A percentile compares a stretch with the other conserved stretches of the same genome.
These are phyloP conservation scores for Dovyalis caffra DNA, from an alignment of 345 rosid genomes.

Conservation along the genomic window DNA sequence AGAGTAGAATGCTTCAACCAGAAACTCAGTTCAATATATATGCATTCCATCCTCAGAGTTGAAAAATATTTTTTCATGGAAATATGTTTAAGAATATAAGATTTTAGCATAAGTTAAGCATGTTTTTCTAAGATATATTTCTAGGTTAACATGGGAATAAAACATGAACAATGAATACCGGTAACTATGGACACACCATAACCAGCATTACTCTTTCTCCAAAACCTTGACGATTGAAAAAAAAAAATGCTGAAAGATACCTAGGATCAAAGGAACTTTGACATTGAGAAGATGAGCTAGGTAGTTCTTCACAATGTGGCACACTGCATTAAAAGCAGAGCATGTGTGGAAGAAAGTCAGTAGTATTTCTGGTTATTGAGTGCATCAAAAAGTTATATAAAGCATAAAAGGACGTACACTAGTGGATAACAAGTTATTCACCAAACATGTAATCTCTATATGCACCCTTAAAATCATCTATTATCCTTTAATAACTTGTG, in stretches of 20 bases:
- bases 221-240: not conserved
- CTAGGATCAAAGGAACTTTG: conserved; percentile 85
- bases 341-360: conserved; percentile 4
- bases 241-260: conserved; percentile 34
- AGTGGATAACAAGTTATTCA: not conserved
- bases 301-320: conserved; percentile 91
- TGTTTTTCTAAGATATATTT: not conserved
- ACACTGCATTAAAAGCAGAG: conserved; percentile 45
- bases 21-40: not conserved
- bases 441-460: not conserved
- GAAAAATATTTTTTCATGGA: not conserved
- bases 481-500: not conserved
- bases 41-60: not conserved
- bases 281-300: conserved; percentile 61
- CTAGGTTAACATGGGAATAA: not conserved
- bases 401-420: not conserved
- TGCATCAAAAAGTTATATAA: not conserved
- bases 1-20: not conserved
- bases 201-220: not conserved
- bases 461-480: not conserved
- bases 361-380: not conserved
- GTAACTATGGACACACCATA: not conserved
- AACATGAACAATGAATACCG: not conserved
- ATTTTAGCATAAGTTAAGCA: not conserved
- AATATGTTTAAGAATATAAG: not conserved